These are phyloP conservation scores for Populus trichocarpa DNA, from an alignment of 441 rosid species.

Conservation along the genomic window DNA sequence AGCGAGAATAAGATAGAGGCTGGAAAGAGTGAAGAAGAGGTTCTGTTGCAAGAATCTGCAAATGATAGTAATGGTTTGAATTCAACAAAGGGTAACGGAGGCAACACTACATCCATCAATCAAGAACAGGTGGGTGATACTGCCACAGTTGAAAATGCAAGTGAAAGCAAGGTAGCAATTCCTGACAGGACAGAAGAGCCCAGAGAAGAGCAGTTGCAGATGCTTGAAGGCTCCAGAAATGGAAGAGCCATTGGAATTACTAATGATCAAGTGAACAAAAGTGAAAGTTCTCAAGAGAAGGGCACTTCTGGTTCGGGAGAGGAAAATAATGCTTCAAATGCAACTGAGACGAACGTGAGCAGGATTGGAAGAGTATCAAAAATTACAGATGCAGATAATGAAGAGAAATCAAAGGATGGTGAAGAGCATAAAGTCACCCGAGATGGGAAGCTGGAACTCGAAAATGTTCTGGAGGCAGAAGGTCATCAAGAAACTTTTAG, in stretches of 20 bases:
- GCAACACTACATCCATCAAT: neutral
- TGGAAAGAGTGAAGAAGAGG: neutral
- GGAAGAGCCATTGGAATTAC: neutral
- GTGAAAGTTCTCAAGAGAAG: neutral
- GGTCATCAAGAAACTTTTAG: conserved; percentile 6
- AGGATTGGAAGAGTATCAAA: conserved; percentile 3
- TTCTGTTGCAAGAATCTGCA: neutral
- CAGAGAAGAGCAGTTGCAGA: neutral
- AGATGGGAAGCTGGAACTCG: conserved; percentile 1
- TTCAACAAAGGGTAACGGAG: conserved; percentile 5
- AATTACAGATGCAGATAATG: conserved; percentile 5
- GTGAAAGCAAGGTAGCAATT: conserved; percentile 1
- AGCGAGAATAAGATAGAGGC: conserved; percentile 6
- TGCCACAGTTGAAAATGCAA: conserved; percentile 6
- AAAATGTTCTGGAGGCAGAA: conserved; percentile 13
- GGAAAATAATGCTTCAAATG: conserved; percentile 12
- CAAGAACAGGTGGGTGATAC: neutral
- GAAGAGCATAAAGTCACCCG: conserved; percentile 13
- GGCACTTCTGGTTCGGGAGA: conserved; percentile 1
- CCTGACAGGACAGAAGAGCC: conserved; percentile 2
- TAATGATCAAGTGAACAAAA: neutral
- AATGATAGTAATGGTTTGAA: neutral
- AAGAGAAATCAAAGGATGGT: neutral
- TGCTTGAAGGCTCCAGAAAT: neutral
- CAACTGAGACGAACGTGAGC: neutral